phyloP scores from a whole-genome alignment of 306 rosid genomes.

The Crotalaria pallida region DNA sequence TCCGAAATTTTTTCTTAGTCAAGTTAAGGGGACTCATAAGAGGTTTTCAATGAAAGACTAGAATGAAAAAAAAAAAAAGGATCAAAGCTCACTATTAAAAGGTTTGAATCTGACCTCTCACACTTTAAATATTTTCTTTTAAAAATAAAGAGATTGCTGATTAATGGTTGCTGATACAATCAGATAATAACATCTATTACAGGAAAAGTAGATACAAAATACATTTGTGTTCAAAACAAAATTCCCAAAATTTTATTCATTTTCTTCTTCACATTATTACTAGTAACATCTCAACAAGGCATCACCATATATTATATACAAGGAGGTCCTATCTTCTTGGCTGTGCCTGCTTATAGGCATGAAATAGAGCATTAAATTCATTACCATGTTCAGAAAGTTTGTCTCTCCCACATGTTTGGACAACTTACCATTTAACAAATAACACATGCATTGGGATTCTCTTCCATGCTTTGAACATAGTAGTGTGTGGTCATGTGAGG shows the following conservation, averaged over 20 bases:
- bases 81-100: too few relatives aligned
- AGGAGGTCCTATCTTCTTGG: constrained; percentile 25
- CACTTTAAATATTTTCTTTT: too few relatives aligned
- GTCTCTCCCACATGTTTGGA: constrained; percentile 16
- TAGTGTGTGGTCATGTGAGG: constrained; percentile 65
- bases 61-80: too few relatives aligned
- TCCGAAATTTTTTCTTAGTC: too few relatives aligned
- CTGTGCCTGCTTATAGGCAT: constrained; percentile 7
- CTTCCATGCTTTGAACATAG: constrained; percentile 82
- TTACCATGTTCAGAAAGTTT: constrained; percentile 18
- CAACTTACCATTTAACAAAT: constrained; percentile 37
- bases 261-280: constrained; percentile 31
- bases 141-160: not conserved
- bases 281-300: constrained; percentile 17
- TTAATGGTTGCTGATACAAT: not conserved
- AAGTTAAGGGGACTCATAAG: too few relatives aligned
- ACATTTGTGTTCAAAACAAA: constrained; percentile 23
- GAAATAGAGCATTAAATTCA: constrained; percentile 18
- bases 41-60: too few relatives aligned
- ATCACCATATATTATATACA: constrained; percentile 51
- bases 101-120: too few relatives aligned
- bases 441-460: constrained; percentile 86
- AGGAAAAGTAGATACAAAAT: not conserved
- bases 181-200: not conserved
- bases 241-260: constrained; percentile 35